Evolutionary conservation across 805 yeast species (phyloP).

Genomic region (Cyberlindnera mississippiensis): DNA sequence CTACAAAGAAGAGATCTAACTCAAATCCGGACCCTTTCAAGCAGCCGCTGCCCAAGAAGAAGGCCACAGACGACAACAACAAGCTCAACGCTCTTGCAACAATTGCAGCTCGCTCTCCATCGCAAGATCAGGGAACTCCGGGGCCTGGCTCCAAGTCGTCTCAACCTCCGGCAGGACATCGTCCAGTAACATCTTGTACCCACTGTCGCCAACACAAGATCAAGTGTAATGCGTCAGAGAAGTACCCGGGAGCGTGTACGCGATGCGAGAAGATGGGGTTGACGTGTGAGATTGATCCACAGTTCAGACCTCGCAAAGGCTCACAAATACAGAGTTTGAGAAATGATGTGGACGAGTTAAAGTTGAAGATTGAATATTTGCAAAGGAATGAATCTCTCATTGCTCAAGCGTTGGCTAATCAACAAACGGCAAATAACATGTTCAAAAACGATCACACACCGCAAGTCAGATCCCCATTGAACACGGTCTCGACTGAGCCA

Average conservation of each 20-base stretch:
- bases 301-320: slow-evolving; percentile 87
- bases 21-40: neutral
- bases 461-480: slow-evolving; percentile 21
- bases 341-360: slow-evolving; percentile 80
- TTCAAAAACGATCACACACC: slow-evolving; percentile 18
- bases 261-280: slow-evolving; percentile 78
- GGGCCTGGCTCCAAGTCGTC: slow-evolving; percentile 2
- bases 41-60: slow-evolving; percentile 6
- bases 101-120: slow-evolving; percentile 14
- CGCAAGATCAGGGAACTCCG: slow-evolving; percentile 4
- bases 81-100: slow-evolving; percentile 17
- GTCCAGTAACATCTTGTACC: slow-evolving; percentile 91
- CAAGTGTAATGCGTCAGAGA: slow-evolving; percentile 85
- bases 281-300: slow-evolving; percentile 85
- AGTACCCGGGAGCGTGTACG: slow-evolving; percentile 76
- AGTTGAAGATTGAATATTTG: slow-evolving; percentile 63
- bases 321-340: slow-evolving; percentile 81
- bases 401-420: slow-evolving; percentile 51
- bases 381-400: slow-evolving; percentile 64
- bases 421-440: slow-evolving; percentile 9
- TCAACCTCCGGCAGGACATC: slow-evolving; percentile 49
- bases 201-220: slow-evolving; percentile 94
- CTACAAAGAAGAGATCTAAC: slow-evolving; percentile 16
- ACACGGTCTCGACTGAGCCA: slow-evolving; percentile 5
- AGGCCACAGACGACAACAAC: slow-evolving; percentile 10